Base-by-base conservation (phyloP, 768 basidiomycete genomes). In the Dendrothele bispora region DNA sequence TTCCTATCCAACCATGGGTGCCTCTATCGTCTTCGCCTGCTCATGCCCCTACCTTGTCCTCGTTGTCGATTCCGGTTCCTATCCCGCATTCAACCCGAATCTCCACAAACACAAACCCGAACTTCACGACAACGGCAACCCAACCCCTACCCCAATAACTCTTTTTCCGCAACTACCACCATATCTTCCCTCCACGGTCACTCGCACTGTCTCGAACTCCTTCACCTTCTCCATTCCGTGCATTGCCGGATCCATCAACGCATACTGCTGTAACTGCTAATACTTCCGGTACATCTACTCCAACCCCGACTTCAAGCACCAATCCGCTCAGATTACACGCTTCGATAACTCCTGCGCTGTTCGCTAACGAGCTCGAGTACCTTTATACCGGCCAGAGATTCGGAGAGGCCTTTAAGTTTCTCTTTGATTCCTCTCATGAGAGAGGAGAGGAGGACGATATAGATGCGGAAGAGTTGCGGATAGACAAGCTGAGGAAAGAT, bases 301-400 rank as follows among this genome's bases (percentile, higher is more conserved):
- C n/a, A n/a, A n/a, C n/a, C n/a, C n/a, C n/a, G n/a, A n/a, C n/a
- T n/a, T n/a, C n/a, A n/a, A n/a, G n/a, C n/a, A n/a, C n/a, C n/a
- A n/a, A n/a, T n/a, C n/a, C n/a, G n/a, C n/a, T 90, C 36, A 81
- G 86, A 17, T 65, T 92, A 7, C 74, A 78, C 17, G 82, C 87
- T 7, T 71, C 74, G 35, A 86, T 84, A 47, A 91, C 86, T 51
- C 84, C 91, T 0, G 77, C 84, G 11, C 75, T 98, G 28, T 97
- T 98, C 66, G 77, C 85, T 18, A 88, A 94, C 40, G 88, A 95
- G 61, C 80, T 98, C 29, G 94, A 97, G 63, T 95, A 93, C 61
- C 79, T 98, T 1, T 99, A 98, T 64, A 97, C 95, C 0, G 91
- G 90, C 11, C 85, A 88, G 61, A 89, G 90, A 26, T 81, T 94